Conservation (phyloP, 306 rosid species). For the Cajanus cajan region DNA sequence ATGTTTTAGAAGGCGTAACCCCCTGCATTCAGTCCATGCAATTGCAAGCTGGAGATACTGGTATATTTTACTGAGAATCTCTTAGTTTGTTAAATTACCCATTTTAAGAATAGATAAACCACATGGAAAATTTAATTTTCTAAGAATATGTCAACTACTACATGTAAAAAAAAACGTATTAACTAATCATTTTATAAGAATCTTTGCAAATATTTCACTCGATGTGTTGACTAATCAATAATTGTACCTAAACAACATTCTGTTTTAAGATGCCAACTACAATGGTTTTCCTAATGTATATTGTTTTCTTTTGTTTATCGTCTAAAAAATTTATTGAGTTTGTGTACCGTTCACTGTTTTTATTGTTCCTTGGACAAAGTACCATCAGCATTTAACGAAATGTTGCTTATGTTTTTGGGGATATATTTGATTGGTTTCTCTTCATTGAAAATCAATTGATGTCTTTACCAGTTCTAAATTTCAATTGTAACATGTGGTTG, state of each 20-base stretch:
- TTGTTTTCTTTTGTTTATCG: neutral
- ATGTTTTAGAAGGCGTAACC: slow-evolving; percentile 97
- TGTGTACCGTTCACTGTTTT: neutral
- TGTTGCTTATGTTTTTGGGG: neutral
- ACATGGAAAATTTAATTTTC: neutral
- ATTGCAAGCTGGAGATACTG: slow-evolving; percentile 99
- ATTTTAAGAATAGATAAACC: slow-evolving; percentile 26
- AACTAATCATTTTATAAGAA: neutral
- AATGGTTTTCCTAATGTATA: neutral
- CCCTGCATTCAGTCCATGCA: slow-evolving; percentile 99
- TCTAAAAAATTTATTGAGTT: slow-evolving; percentile 4
- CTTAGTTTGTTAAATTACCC: neutral
- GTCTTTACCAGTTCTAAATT: slow-evolving; percentile 15
- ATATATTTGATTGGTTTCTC: slow-evolving; percentile 25
- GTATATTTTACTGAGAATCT: slow-evolving; percentile 42
- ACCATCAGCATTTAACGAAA: neutral
- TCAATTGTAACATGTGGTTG: neutral
- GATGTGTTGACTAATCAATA: neutral
- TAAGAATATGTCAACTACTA: neutral
- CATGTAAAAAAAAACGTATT: neutral
- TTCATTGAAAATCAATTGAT: slow-evolving; percentile 8
- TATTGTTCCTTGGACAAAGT: neutral
- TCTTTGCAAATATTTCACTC: slow-evolving; percentile 10
- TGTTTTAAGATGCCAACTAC: slow-evolving; percentile 18
- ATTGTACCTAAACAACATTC: neutral